Evolutionary conservation across 2,329 filamentous ascomycete genomes (phyloP).

Genomic region (Seiridium unicorne): DNA sequence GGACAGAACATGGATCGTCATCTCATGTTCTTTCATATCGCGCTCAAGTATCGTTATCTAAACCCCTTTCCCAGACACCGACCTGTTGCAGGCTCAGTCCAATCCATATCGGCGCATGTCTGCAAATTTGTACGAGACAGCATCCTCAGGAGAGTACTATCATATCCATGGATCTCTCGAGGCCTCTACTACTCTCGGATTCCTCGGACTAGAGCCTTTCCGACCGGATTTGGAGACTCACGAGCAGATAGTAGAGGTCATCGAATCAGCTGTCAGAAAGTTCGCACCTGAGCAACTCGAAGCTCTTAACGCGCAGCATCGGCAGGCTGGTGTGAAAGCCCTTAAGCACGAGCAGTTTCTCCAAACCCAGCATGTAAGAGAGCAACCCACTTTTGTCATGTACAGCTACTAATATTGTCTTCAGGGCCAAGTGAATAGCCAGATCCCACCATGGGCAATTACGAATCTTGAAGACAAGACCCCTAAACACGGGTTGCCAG

Average conservation of each 20-base stretch:
- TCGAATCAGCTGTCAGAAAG: slow-evolving; percentile 56
- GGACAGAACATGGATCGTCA: background rate
- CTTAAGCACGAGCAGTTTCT: slow-evolving; percentile 60
- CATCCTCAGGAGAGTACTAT: slow-evolving; percentile 63
- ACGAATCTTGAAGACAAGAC: slow-evolving; percentile 48
- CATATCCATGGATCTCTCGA: slow-evolving; percentile 76
- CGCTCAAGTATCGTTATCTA: background rate
- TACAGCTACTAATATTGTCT: slow-evolving; percentile 13
- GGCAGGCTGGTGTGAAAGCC: slow-evolving; percentile 60
- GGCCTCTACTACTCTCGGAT: slow-evolving; percentile 65
- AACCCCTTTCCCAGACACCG: slow-evolving; percentile 55
- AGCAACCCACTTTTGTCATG: background rate
- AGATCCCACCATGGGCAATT: slow-evolving; percentile 46
- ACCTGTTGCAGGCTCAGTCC: slow-evolving; percentile 68
- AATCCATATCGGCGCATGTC: slow-evolving; percentile 70
- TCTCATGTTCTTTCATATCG: too few species aligned
- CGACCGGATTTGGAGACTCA: slow-evolving; percentile 60
- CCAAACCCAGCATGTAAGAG: slow-evolving; percentile 46
- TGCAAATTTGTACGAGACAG: slow-evolving; percentile 70
- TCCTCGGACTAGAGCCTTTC: slow-evolving; percentile 66
- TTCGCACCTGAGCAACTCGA: slow-evolving; percentile 58
- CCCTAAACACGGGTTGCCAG: slow-evolving; percentile 40
- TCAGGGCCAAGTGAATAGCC: slow-evolving; percentile 29
- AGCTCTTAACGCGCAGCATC: slow-evolving; percentile 49
- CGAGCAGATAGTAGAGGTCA: slow-evolving; percentile 54